Evolutionary conservation across 2,329 filamentous ascomycete species (phyloP).

Genomic region (Fusarium oligoseptatum): DNA sequence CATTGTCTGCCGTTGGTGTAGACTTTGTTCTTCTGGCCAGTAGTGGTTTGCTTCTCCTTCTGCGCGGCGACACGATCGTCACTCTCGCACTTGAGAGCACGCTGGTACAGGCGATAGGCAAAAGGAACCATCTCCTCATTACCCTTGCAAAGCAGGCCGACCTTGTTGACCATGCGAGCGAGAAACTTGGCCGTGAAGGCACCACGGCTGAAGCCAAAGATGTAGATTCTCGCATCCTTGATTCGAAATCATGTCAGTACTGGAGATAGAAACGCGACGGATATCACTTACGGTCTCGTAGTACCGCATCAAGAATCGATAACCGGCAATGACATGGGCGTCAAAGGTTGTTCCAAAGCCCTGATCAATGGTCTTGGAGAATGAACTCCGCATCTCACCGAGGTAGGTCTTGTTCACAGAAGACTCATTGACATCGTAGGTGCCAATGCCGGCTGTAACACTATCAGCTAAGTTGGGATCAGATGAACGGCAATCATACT

Average conservation of each 20-base stretch:
- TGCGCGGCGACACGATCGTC: neutral
- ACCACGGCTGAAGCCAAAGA: constrained; percentile 68
- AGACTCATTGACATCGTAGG: constrained; percentile 60
- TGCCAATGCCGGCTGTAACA: constrained; percentile 61
- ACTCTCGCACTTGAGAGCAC: constrained; percentile 55
- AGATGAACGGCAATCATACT: constrained; percentile 46
- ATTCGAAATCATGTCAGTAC: neutral
- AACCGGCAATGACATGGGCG: constrained; percentile 65
- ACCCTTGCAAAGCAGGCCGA: constrained; percentile 63
- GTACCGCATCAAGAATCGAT: constrained; percentile 67
- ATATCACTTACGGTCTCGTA: too few species aligned
- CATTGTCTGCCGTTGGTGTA: neutral
- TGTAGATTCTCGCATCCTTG: constrained; percentile 64
- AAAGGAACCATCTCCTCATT: constrained; percentile 68
- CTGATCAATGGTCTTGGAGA: constrained; percentile 58
- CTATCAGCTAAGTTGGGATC: neutral
- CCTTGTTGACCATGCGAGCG: constrained; percentile 63
- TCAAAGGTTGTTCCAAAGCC: constrained; percentile 63
- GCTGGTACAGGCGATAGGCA: constrained; percentile 60
- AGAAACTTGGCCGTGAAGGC: constrained; percentile 66
- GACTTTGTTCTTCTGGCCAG: neutral
- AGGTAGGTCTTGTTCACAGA: constrained; percentile 56
- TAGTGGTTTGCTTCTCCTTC: neutral
- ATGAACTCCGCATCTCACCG: constrained; percentile 50
- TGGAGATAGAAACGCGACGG: too few species aligned